phyloP scores from a whole-genome alignment of 208 protist species.

The Borovskyia barvae region DNA sequence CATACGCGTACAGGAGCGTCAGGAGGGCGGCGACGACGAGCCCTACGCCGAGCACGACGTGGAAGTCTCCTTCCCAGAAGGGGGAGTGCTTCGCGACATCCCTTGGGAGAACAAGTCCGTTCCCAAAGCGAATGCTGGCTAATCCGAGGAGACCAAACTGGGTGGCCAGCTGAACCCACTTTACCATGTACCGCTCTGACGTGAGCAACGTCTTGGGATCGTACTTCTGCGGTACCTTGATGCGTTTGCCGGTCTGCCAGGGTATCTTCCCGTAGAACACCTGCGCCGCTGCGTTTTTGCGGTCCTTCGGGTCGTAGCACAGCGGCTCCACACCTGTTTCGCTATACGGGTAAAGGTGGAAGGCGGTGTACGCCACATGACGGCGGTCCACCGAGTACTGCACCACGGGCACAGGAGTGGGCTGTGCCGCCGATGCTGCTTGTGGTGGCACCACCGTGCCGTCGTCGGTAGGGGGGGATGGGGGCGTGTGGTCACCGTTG shows the following conservation, averaged over 20 bases:
- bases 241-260: constrained; percentile 89
- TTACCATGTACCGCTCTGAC: constrained; percentile 89
- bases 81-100: constrained; percentile 37
- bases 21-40: constrained; percentile 54
- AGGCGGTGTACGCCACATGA: constrained; percentile 77
- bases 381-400: constrained; percentile 78
- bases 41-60: constrained; percentile 54
- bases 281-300: constrained; percentile 57
- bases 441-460: too few species aligned
- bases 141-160: constrained; percentile 76
- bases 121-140: constrained; percentile 70
- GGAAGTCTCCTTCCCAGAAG: constrained; percentile 69
- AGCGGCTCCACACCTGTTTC: constrained; percentile 77
- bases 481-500: too few species aligned
- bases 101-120: constrained; percentile 59
- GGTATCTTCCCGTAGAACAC: constrained; percentile 78
- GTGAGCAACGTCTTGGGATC: constrained; percentile 89
- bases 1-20: constrained; percentile 71
- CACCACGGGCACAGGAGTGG: constrained; percentile 39
- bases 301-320: constrained; percentile 45
- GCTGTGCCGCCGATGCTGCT: neutral
- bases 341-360: constrained; percentile 78
- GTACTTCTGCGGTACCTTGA: constrained; percentile 89
- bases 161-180: constrained; percentile 75
- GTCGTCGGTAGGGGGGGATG: too few species aligned